A percentile compares a stretch with the other conserved stretches of the same genome.
Evolutionary conservation across 495 filamentous ascomycete genomes (phyloP).

Genomic region (Rhizodiscina lignyota): DNA sequence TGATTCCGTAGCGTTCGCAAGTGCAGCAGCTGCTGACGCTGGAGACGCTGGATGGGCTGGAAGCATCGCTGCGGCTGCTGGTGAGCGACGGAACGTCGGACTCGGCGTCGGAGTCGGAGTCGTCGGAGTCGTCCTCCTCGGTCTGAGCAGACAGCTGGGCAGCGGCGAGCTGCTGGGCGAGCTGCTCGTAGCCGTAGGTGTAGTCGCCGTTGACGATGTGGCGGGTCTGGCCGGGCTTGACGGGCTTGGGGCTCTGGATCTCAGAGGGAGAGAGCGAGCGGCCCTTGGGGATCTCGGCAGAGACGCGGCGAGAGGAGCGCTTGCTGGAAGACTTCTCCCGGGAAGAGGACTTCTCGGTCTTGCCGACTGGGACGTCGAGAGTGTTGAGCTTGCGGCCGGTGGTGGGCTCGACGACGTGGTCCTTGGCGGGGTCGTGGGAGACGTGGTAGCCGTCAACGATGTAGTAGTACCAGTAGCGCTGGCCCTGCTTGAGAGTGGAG

Average conservation of each 20-base stretch:
- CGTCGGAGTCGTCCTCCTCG: slow-evolving; percentile 28
- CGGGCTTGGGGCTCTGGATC: slow-evolving; percentile 81
- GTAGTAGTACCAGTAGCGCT: slow-evolving; percentile 99
- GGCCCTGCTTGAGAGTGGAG: slow-evolving; percentile 61
- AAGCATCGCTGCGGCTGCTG: slow-evolving; percentile 63
- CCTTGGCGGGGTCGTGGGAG: slow-evolving; percentile 85
- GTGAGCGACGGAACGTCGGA: slow-evolving; percentile 30
- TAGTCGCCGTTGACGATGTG: slow-evolving; percentile 69
- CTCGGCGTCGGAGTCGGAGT: slow-evolving; percentile 29
- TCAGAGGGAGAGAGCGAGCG: slow-evolving; percentile 73
- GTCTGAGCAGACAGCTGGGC: slow-evolving; percentile 36
- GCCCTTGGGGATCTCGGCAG: slow-evolving; percentile 61
- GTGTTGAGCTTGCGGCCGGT: slow-evolving; percentile 87
- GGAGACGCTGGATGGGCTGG: slow-evolving; percentile 54
- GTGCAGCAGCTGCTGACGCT: slow-evolving; percentile 60
- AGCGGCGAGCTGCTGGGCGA: slow-evolving; percentile 54
- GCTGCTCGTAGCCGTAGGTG: slow-evolving; percentile 43
- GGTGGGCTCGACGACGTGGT: slow-evolving; percentile 85
- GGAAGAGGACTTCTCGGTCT: slow-evolving; percentile 14
- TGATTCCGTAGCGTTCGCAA: slow-evolving; percentile 93
- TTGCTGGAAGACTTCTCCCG: slow-evolving; percentile 21
- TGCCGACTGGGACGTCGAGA: slow-evolving; percentile 44
- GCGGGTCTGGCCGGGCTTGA: slow-evolving; percentile 69
- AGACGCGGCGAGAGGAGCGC: slow-evolving; percentile 26
- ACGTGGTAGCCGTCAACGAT: slow-evolving; percentile 99